Evolutionary conservation across 2,329 filamentous ascomycete genomes (phyloP), one percentile per base, ranked within the genome.

Genomic region (Fusarium paranaense): DNA sequence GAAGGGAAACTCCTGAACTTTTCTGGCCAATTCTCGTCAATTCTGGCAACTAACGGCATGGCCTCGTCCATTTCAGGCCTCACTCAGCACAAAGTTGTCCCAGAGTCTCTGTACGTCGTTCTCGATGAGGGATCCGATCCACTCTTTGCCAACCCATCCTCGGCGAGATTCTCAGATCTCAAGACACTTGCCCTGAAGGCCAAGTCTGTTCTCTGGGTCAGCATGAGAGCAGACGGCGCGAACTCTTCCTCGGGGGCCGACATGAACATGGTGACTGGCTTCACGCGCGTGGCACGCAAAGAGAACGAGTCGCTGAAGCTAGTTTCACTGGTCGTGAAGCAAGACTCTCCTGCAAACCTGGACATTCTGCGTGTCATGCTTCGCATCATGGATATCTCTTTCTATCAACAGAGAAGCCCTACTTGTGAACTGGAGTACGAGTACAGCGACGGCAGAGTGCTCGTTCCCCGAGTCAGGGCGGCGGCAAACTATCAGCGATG

Each of bases 371-470:
- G 40, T 2, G 37, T 72, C 0, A 35, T 74, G 0, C 66, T 35
- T 6, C 47, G 71, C 0, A 66, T 74, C 4, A 59, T 72, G 1
- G 38, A 40, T 3, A 22, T 72, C 0, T 72, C 68, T 0, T 74
- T 74, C 0, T 27, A 74, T 1, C 61, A 74, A 0, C 58, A 66
- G 3, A 47, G 71, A 7, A 52, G 54, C 5, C 25, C 52, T 1
- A 54, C 35, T 0, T 72, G 47, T 0, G 71, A 74, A 16, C 20
- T 66, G 6, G 71, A 66, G 14, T 74, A 72, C 10, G 61, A 72
- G 25, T 74, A 74, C 35, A 42, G 20, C 0, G 57, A 72, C 6
- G 58, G 40, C 0, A 62, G 13, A 2, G 64, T 74, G 2, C 45
- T 74, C 2, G 58, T 74, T 6, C 71, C 52, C 0, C 33, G 40